These are phyloP conservation scores for Geoglossum glabrum DNA, from an alignment of 495 filamentous ascomycete species.

Conservation along the genomic window DNA sequence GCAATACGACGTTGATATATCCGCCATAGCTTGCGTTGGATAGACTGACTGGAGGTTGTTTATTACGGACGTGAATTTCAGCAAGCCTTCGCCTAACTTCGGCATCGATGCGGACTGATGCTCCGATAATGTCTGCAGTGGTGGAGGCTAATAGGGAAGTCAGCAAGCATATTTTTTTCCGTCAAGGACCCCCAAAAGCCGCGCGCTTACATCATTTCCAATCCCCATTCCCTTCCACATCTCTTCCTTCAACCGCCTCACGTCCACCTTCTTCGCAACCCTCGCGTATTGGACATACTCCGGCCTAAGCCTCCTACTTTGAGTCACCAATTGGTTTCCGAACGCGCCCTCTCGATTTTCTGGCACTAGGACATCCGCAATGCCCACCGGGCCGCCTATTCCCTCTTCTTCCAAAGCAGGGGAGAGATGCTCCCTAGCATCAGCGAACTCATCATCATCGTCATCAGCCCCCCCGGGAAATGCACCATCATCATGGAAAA, in stretches of 20 bases:
- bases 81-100: conserved; percentile 14
- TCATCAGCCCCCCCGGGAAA: conserved; percentile 51
- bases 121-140: background rate
- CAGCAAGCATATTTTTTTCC: background rate
- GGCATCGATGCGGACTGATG: background rate
- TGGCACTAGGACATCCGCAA: conserved; percentile 18
- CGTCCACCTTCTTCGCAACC: conserved; percentile 98
- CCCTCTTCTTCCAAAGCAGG: conserved; percentile 37
- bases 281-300: conserved; percentile 95
- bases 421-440: conserved; percentile 77
- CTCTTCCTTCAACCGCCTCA: conserved; percentile 81
- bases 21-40: conserved; percentile 58
- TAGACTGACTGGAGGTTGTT: conserved; percentile 75
- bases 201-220: conserved; percentile 16
- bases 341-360: conserved; percentile 40
- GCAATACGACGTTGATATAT: conserved; percentile 92
- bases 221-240: conserved; percentile 82
- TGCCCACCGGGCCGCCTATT: conserved; percentile 17
- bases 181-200: background rate
- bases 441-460: conserved; percentile 73
- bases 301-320: conserved; percentile 57
- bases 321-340: conserved; percentile 84
- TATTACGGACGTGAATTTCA: conserved; percentile 83
- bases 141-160: background rate
- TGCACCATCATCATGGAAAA: conserved; percentile 85